Percentiles rank a stretch among this genome's conserved stretches.
Evolutionary conservation across 495 filamentous ascomycete species (phyloP).

Genomic region (Tuber indicum): DNA sequence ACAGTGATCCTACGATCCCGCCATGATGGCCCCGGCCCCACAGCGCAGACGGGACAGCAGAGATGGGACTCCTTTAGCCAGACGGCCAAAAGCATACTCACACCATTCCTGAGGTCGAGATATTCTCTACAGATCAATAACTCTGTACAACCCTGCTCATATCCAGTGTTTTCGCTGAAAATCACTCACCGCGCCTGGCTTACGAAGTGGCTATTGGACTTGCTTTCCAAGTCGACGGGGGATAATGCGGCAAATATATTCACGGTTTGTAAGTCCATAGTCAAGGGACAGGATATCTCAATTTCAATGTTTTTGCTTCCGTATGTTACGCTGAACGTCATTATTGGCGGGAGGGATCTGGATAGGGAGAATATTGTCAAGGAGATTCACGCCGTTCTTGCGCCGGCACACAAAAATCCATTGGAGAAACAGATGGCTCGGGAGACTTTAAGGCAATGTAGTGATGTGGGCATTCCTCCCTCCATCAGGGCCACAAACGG

Average conservation of each 20-base stretch:
- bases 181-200: constrained; percentile 75
- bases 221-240: constrained; percentile 65
- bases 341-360: constrained; percentile 60
- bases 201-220: constrained; percentile 67
- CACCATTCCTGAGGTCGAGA: constrained; percentile 75
- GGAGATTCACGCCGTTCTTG: constrained; percentile 66
- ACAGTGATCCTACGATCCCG: constrained; percentile 52
- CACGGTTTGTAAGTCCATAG: constrained; percentile 66
- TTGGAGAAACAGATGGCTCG: constrained; percentile 49
- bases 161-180: constrained; percentile 65
- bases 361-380: constrained; percentile 60
- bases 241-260: constrained; percentile 68
- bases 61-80: constrained; percentile 73
- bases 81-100: constrained; percentile 66
- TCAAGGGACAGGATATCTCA: constrained; percentile 72
- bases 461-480: constrained; percentile 49
- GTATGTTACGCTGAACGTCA: constrained; percentile 70
- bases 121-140: constrained; percentile 62
- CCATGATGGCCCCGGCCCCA: constrained; percentile 40
- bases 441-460: constrained; percentile 70
- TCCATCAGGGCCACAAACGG: neutral
- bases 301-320: constrained; percentile 83
- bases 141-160: constrained; percentile 50
- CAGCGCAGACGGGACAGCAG: constrained; percentile 43
- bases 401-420: constrained; percentile 50